Evolutionary conservation across 441 rosid genomes (phyloP), one percentile per base, ranked within the genome.

Genomic region (Syzygium syzygioides): DNA sequence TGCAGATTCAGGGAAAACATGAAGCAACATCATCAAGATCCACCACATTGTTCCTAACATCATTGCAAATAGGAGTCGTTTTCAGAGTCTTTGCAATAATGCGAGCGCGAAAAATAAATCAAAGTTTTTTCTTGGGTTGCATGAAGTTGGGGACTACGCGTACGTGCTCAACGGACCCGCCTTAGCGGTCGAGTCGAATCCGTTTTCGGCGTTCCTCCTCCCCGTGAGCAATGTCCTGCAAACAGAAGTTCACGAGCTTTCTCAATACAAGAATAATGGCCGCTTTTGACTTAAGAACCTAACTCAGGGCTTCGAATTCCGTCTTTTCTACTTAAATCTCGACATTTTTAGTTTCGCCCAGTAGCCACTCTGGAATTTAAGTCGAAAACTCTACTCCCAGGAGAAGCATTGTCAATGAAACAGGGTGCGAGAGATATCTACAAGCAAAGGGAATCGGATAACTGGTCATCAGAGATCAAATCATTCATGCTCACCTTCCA

Each of bases 221-320:
- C 96, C 96, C 3, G 95, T 92, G 86, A 95, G 93, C 96, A 96
- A 94, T 84, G 94, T 89, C 94, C 99, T 98, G 93, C 91, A 88
- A 64, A 86, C 71, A 91, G 76, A 83, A 87, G 56, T 89, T 62
- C 64, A 7, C 7, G 2, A 26, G 57, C 23, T 87, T 87, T 55
- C 66, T 30, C n/a, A 25, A n/a, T 53, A 10, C 18, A 56, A 34
- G 71, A 76, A 87, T 10, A 18, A 64, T 45, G 41, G 12, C 41
- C n/a, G 53, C 37, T 86, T 53, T 11, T 28, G 17, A 71, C 18
- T 55, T 7, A 37, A 76, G 45, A 25, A 76, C 41, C 64, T 1
- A 26, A 59, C 14, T 59, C 4, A 26, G 14, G 14, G 64, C 14
- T 59, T 23, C 64, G 26, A 59, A 59, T 59, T 59, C 64, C 14